Evolutionary conservation across 2,329 filamentous ascomycete genomes (phyloP).

Genomic region (Alternaria longipes): DNA sequence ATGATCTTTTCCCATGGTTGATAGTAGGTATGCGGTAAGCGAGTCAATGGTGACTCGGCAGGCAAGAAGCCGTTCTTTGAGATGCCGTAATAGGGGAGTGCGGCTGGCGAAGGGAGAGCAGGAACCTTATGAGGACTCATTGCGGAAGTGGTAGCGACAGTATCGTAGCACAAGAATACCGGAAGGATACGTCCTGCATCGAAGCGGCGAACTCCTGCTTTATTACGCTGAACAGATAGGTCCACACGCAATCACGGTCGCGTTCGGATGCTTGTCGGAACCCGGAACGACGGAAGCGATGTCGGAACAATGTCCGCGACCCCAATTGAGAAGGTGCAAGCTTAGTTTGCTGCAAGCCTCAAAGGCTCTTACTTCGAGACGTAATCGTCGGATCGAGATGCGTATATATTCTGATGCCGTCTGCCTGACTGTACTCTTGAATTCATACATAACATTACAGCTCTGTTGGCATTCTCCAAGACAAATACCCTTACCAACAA

Average conservation of each 20-base stretch:
- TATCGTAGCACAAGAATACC: background rate
- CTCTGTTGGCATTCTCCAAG: background rate
- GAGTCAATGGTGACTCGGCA: slow-evolving; percentile 73
- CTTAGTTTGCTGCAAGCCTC: slow-evolving; percentile 16
- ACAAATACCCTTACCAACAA: background rate
- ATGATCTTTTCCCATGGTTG: slow-evolving; percentile 85
- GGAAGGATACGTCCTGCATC: slow-evolving; percentile 14
- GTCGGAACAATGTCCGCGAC: slow-evolving; percentile 13
- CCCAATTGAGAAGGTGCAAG: slow-evolving; percentile 31
- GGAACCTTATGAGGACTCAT: slow-evolving; percentile 45
- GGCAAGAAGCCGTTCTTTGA: slow-evolving; percentile 84
- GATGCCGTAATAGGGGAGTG: slow-evolving; percentile 77
- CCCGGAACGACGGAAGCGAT: slow-evolving; percentile 3
- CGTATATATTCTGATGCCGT: slow-evolving; percentile 16
- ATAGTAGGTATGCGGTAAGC: slow-evolving; percentile 83
- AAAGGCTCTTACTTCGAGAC: slow-evolving; percentile 16
- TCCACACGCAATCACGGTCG: background rate
- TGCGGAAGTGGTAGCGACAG: slow-evolving; percentile 9
- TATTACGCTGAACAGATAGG: slow-evolving; percentile 18
- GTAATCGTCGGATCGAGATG: slow-evolving; percentile 16
- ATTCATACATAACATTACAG: background rate
- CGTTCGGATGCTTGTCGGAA: slow-evolving; percentile 19
- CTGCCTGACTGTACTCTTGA: background rate
- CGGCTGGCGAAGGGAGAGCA: slow-evolving; percentile 32
- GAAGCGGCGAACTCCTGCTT: slow-evolving; percentile 29